phyloP scores from a whole-genome alignment of 2,329 filamentous ascomycete species.

The Rhynchosporium secalis region DNA sequence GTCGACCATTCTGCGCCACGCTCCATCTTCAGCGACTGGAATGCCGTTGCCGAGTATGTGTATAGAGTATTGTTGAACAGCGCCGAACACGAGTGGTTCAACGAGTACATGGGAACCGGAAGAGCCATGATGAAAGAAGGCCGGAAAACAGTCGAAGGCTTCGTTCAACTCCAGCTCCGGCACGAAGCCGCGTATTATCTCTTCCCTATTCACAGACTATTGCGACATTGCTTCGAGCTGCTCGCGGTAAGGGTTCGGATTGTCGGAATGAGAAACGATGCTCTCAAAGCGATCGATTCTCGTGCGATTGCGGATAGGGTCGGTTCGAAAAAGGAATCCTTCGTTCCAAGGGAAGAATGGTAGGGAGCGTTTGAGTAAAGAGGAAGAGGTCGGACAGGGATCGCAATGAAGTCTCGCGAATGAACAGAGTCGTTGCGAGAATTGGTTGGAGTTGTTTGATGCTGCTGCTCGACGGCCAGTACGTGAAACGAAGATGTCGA shows the following conservation, averaged over 20 bases:
- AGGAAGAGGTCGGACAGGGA: background rate
- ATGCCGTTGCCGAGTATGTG: slow-evolving; percentile 72
- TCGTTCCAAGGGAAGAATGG: slow-evolving; percentile 13
- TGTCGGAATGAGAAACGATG: slow-evolving; percentile 25
- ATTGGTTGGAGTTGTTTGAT: slow-evolving; percentile 22
- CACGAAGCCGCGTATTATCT: slow-evolving; percentile 25
- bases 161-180: slow-evolving; percentile 22
- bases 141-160: slow-evolving; percentile 14
- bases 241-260: slow-evolving; percentile 18
- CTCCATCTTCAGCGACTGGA: slow-evolving; percentile 70
- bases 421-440: slow-evolving; percentile 11
- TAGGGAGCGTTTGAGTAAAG: background rate
- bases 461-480: slow-evolving; percentile 17
- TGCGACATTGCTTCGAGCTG: slow-evolving; percentile 30
- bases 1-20: slow-evolving; percentile 71
- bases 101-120: slow-evolving; percentile 66
- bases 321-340: slow-evolving; percentile 24
- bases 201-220: slow-evolving; percentile 24
- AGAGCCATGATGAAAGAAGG: slow-evolving; percentile 42
- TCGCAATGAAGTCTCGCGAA: slow-evolving; percentile 16
- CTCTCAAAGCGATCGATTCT: slow-evolving; percentile 34
- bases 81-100: slow-evolving; percentile 79
- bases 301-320: slow-evolving; percentile 22
- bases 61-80: slow-evolving; percentile 82
- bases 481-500: slow-evolving; percentile 29